Conservation (phyloP, 192 early-diverging fungal species). For the Physocladia obscura region DNA sequence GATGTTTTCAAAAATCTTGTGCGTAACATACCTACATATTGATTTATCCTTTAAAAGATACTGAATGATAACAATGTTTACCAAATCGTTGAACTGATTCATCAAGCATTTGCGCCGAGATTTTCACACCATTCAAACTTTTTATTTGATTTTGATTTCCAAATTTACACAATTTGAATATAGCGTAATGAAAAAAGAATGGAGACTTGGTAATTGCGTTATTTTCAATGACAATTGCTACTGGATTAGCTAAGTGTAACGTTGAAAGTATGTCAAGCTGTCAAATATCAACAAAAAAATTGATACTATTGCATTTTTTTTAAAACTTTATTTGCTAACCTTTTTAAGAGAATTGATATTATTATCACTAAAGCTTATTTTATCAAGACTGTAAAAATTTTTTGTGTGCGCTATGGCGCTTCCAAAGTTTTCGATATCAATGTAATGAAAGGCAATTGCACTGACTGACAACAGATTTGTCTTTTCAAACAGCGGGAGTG, state of each 20-base stretch:
- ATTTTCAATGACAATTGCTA: slow-evolving; percentile 27
- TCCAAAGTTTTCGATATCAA: slow-evolving; percentile 25
- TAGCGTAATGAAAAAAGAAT: slow-evolving; percentile 34
- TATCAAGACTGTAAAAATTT: slow-evolving; percentile 23
- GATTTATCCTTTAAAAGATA: no score
- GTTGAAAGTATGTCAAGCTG: slow-evolving; percentile 31
- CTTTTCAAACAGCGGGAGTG: slow-evolving; percentile 26
- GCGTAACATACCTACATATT: no score
- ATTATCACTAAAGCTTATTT: slow-evolving; percentile 32
- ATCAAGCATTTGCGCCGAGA: slow-evolving; percentile 19
- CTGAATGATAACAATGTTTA: slow-evolving; percentile 1
- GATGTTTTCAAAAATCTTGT: no score
- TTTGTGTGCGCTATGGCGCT: slow-evolving; percentile 13
- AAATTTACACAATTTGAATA: slow-evolving; percentile 34
- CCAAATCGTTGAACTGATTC: slow-evolving; percentile 30
- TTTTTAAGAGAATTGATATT: slow-evolving; percentile 32
- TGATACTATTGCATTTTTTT: no score
- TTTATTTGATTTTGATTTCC: slow-evolving; percentile 24
- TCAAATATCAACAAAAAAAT: background rate
- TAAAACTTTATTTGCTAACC: no score
- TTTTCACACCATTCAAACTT: slow-evolving; percentile 15
- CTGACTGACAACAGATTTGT: slow-evolving; percentile 24
- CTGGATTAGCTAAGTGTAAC: slow-evolving; percentile 9
- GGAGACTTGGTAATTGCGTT: slow-evolving; percentile 28
- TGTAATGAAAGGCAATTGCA: slow-evolving; percentile 16